phyloP scores from a whole-genome alignment of 768 basidiomycete species.

The Mycena filopes region DNA sequence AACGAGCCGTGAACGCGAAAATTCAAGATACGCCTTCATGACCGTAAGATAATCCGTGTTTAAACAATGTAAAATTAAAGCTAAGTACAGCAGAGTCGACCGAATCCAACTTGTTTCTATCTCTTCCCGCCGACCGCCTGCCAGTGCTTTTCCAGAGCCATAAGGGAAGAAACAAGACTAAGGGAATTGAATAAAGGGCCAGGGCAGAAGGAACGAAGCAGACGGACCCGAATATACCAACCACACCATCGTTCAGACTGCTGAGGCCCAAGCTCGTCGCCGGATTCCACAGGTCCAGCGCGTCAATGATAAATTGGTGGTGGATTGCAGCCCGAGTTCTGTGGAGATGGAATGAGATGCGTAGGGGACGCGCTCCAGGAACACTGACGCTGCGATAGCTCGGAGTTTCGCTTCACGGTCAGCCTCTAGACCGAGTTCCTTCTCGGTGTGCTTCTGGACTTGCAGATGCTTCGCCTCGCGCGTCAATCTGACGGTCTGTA shows the following conservation, averaged over 20 bases:
- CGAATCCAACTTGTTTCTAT: conserved; percentile 2
- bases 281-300: conserved; percentile 91
- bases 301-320: conserved; percentile 86
- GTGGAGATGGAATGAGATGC: conserved; percentile 19
- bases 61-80: conserved; percentile 24
- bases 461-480: conserved; percentile 68
- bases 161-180: conserved; percentile 76
- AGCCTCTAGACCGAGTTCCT: conserved; percentile 72
- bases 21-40: conserved; percentile 18
- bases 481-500: conserved; percentile 68
- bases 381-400: conserved; percentile 62
- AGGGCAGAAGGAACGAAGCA: conserved; percentile 9
- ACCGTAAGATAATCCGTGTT: conserved; percentile 12
- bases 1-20: conserved; percentile 35
- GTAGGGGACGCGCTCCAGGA: background rate
- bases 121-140: conserved; percentile 58
- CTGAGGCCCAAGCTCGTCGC: conserved; percentile 82
- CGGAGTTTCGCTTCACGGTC: conserved; percentile 74
- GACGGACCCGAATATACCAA: conserved; percentile 86
- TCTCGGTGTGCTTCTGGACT: conserved; percentile 63
- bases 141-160: conserved; percentile 80
- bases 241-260: conserved; percentile 82
- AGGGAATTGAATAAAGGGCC: conserved; percentile 18
- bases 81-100: conserved; percentile 6
- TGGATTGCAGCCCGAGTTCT: conserved; percentile 75